Conservation (phyloP, 768 basidiomycete genomes). For the Cyclocybe cylindracea region DNA sequence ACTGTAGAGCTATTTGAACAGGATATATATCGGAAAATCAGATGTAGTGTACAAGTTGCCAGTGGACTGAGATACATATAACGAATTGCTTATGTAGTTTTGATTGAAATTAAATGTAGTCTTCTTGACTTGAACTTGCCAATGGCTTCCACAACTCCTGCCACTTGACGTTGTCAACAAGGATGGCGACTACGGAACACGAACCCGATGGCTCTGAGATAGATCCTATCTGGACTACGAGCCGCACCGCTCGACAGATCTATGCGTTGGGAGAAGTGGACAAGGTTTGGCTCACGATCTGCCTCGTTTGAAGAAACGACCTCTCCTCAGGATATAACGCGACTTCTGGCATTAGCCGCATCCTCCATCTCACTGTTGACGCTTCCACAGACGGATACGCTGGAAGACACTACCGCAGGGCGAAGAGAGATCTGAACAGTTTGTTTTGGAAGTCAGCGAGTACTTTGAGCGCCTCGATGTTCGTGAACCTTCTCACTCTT, state of each 20-base stretch:
- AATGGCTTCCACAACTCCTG: conserved; percentile 10
- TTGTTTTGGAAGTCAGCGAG: conserved; percentile 82
- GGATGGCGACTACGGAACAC: conserved; percentile 31
- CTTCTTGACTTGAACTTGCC: not conserved
- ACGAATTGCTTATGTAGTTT: too few species aligned
- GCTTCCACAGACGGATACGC: conserved; percentile 78
- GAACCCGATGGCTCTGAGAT: conserved; percentile 45
- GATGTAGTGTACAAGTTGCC: too few species aligned
- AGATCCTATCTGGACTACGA: conserved; percentile 81
- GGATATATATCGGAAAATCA: not conserved
- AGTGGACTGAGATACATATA: too few species aligned
- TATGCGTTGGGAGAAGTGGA: conserved; percentile 80
- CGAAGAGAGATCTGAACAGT: conserved; percentile 82
- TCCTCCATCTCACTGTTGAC: conserved; percentile 80
- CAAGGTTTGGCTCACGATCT: conserved; percentile 42
- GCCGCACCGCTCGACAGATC: conserved; percentile 79
- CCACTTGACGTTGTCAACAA: conserved; percentile 3
- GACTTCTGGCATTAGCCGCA: conserved; percentile 72
- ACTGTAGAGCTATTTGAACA: not conserved
- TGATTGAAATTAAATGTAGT: not conserved
- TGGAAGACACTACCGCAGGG: conserved; percentile 75
- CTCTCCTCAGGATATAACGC: conserved; percentile 66
- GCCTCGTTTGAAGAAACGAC: not conserved
- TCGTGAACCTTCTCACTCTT: conserved; percentile 17
- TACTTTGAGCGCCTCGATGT: conserved; percentile 86